A percentile compares a stretch with the other conserved stretches of the same genome.
Conservation (phyloP, 257 asterid genomes). For the Solanum chaucha region DNA sequence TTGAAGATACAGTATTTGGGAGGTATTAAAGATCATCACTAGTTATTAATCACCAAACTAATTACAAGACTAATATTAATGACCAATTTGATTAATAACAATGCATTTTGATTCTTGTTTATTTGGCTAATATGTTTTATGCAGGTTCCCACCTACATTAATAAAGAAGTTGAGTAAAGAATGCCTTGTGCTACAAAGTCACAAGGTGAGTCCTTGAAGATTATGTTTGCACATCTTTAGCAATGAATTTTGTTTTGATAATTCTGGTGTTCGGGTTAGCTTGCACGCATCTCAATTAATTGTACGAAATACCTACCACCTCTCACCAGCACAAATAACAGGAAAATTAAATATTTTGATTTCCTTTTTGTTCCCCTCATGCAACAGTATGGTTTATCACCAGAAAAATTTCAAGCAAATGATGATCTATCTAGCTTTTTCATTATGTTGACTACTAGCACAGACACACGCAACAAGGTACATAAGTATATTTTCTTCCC, state of each 20-base stretch:
- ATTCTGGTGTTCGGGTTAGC: background rate
- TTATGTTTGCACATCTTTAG: background rate
- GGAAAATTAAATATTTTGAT: background rate
- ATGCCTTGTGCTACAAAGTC: conserved; percentile 86
- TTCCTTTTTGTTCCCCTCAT: background rate
- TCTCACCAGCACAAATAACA: background rate
- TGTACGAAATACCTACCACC: background rate
- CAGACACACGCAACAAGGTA: conserved; percentile 65
- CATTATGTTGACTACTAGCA: conserved; percentile 63
- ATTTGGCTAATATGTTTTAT: conserved; percentile 2
- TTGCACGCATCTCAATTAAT: background rate
- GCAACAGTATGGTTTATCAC: conserved; percentile 80
- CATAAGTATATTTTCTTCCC: background rate
- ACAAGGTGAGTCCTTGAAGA: conserved; percentile 30
- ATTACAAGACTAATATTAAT: background rate
- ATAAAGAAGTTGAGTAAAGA: conserved; percentile 67
- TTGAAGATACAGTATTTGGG: conserved; percentile 62
- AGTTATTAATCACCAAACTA: background rate
- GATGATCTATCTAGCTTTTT: conserved; percentile 48
- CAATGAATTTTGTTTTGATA: background rate
- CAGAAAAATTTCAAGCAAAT: conserved; percentile 43
- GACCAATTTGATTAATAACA: background rate
- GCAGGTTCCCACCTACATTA: conserved; percentile 80
- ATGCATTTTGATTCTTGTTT: background rate
- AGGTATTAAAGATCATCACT: conserved; percentile 35